phyloP scores from a whole-genome alignment of 116 monocot genomes.

The Papilionanthe hybrid region DNA sequence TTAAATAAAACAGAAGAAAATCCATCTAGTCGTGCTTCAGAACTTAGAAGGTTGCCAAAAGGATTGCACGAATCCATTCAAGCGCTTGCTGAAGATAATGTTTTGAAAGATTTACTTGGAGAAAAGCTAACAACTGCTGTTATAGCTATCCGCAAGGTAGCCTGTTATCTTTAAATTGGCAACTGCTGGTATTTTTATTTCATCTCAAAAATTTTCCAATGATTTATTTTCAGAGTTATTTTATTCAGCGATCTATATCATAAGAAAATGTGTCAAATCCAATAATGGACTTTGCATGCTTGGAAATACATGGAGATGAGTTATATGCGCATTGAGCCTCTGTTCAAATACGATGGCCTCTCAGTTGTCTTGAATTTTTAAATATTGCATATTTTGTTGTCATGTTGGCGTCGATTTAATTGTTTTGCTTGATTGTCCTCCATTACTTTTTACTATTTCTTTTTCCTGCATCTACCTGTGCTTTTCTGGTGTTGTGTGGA shows the following conservation, averaged over 20 bases:
- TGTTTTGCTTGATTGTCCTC: neutral
- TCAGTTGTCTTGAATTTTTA: no score
- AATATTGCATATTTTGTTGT: no score
- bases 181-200: neutral
- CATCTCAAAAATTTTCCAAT: neutral
- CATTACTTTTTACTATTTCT: neutral
- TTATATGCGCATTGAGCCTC: neutral
- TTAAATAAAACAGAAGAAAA: conserved; percentile 45
- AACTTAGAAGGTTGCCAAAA: conserved; percentile 56
- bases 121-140: conserved; percentile 68
- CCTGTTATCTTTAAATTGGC: neutral
- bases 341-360: neutral
- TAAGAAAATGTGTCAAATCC: neutral
- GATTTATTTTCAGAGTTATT: neutral
- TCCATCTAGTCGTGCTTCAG: conserved; percentile 35
- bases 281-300: neutral
- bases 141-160: conserved; percentile 67
- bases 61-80: conserved; percentile 61
- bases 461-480: neutral
- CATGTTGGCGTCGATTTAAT: neutral
- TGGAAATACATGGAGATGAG: neutral
- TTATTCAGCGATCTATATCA: neutral
- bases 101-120: conserved; percentile 64
- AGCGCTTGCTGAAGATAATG: conserved; percentile 54
- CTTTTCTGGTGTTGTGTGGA: neutral